Percentiles rank a stretch among this genome's conserved stretches.
Conservation (phyloP, 2,329 filamentous ascomycete genomes). For the Fusarium mangiferae region DNA sequence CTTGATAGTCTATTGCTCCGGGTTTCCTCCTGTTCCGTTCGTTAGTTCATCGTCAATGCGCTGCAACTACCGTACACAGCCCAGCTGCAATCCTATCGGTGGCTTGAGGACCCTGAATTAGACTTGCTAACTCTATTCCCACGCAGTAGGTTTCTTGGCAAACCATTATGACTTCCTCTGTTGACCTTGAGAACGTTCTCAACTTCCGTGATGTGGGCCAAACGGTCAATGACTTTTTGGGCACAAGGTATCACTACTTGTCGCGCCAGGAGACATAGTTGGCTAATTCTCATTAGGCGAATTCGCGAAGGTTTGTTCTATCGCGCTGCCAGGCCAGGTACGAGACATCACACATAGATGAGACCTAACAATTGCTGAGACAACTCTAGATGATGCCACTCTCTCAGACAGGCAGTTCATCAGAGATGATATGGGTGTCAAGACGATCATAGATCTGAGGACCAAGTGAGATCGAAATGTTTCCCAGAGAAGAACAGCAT, state of each 20-base stretch:
- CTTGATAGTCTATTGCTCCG: background rate
- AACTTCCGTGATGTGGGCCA: constrained; percentile 83
- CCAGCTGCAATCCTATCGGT: background rate
- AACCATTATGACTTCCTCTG: constrained; percentile 26
- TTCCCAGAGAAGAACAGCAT: background rate
- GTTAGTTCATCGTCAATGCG: background rate
- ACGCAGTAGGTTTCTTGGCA: constrained; percentile 8
- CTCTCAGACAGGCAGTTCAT: constrained; percentile 70
- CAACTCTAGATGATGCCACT: constrained; percentile 74
- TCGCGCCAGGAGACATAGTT: background rate
- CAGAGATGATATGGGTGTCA: constrained; percentile 69
- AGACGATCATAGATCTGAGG: constrained; percentile 81
- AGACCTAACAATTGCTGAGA: constrained; percentile 13
- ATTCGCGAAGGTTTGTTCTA: constrained; percentile 73
- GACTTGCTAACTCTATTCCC: background rate
- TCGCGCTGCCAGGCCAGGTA: constrained; percentile 73
- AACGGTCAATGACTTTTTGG: constrained; percentile 70
- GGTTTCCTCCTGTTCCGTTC: background rate
- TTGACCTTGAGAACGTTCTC: constrained; percentile 56
- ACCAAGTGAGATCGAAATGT: constrained; percentile 67
- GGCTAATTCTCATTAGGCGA: constrained; percentile 47
- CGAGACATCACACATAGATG: constrained; percentile 2
- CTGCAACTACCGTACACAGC: background rate
- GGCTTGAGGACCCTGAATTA: background rate
- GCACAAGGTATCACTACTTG: constrained; percentile 58